phyloP scores from a whole-genome alignment of 2,329 filamentous ascomycete genomes.

The Fusarium incarnatum region DNA sequence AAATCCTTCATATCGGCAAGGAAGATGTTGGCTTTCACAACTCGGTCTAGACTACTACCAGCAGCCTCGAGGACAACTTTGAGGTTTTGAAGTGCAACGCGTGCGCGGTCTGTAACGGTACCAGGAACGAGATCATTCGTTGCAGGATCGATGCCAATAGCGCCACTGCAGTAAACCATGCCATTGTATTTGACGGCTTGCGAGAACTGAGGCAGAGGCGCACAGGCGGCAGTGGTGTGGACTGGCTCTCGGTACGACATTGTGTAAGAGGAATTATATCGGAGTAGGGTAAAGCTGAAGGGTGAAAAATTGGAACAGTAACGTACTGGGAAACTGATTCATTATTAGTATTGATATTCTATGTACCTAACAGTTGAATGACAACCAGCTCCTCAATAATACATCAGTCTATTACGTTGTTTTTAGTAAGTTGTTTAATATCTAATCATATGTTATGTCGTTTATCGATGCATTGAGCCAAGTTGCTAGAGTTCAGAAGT shows the following conservation, averaged over 20 bases:
- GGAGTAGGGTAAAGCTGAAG: neutral
- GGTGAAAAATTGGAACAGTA: neutral
- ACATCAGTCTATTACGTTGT: no score
- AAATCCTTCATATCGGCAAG: slow-evolving; percentile 12
- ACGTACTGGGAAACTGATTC: no score
- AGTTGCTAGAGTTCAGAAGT: no score
- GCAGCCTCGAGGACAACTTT: slow-evolving; percentile 3
- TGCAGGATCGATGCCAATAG: slow-evolving; percentile 1
- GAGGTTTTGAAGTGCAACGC: neutral
- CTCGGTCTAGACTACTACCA: neutral
- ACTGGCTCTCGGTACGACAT: neutral
- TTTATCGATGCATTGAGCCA: no score
- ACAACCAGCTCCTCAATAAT: no score
- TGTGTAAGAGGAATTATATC: neutral
- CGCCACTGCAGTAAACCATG: slow-evolving; percentile 3
- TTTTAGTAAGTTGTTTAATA: no score
- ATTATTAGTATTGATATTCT: no score
- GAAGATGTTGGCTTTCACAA: slow-evolving; percentile 19
- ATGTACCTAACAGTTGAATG: no score
- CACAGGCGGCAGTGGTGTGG: neutral
- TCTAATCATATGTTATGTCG: no score
- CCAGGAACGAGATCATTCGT: neutral
- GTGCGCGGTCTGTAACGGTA: neutral
- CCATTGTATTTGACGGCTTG: slow-evolving; percentile 7
- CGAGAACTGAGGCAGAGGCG: neutral